phyloP scores from a whole-genome alignment of 805 yeast species.

The Yarrowia porcina region DNA sequence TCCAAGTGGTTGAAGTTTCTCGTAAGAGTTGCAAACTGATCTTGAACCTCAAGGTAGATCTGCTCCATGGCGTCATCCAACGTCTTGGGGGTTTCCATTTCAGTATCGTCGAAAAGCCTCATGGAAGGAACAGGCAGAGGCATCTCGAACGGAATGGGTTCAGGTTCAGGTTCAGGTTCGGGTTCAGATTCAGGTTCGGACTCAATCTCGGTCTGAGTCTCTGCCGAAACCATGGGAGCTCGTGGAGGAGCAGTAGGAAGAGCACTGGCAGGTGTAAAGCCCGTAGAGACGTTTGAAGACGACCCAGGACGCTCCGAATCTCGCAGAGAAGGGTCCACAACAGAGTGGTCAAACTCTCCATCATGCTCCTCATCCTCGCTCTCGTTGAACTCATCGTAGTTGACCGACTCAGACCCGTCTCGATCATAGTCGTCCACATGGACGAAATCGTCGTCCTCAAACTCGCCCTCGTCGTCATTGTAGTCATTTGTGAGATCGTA shows the following conservation, averaged over 20 bases:
- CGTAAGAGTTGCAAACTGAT: not conserved
- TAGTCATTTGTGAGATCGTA: constrained; percentile 11
- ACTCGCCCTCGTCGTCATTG: not conserved
- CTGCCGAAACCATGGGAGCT: constrained; percentile 10
- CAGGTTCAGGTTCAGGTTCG: constrained; percentile 10
- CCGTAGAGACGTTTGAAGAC: not conserved
- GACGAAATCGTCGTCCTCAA: not conserved
- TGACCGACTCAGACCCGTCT: not conserved
- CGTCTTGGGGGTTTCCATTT: not conserved
- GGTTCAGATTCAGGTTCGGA: not conserved
- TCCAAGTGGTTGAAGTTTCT: not conserved
- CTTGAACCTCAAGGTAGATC: constrained; percentile 4
- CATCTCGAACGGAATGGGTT: constrained; percentile 1
- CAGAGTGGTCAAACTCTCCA: not conserved
- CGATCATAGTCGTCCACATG: not conserved
- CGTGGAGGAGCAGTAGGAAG: not conserved
- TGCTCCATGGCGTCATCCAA: constrained; percentile 10
- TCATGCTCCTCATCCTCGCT: not conserved
- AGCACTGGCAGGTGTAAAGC: constrained; percentile 5
- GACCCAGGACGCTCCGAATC: not conserved
- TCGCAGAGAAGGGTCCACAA: not conserved
- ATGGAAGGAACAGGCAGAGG: constrained; percentile 1
- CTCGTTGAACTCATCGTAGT: not conserved
- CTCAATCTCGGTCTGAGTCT: constrained; percentile 4
- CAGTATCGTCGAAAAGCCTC: not conserved